phyloP scores from a whole-genome alignment of 352 stramenopile genomes.

The Phytopythium sindhum region DNA sequence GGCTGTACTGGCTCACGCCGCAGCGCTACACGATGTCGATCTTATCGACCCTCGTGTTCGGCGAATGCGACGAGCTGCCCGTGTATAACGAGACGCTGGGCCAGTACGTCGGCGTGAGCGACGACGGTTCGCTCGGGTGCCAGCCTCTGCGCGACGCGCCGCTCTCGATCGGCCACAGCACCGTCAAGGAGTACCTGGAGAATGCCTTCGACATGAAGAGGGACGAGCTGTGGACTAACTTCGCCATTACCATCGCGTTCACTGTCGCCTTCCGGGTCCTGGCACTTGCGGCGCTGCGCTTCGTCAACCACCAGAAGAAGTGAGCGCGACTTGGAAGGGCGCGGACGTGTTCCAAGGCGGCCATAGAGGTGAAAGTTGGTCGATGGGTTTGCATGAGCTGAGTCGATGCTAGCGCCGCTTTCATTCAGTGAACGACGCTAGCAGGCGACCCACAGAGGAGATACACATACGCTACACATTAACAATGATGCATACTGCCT shows the following conservation, averaged over 20 bases:
- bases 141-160: conserved; percentile 31
- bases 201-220: conserved; percentile 48
- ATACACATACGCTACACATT: no score
- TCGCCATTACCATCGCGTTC: conserved; percentile 37
- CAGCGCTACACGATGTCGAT: conserved; percentile 38
- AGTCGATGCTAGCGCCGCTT: background rate
- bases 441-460: no score
- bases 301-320: conserved; percentile 57
- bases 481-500: background rate
- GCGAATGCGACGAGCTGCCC: conserved; percentile 35
- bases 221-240: conserved; percentile 50
- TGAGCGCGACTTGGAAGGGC: background rate
- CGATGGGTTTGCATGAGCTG: background rate
- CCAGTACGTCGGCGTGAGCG: conserved; percentile 18
- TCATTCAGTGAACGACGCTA: no score
- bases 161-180: conserved; percentile 27
- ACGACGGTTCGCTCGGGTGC: conserved; percentile 29
- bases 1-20: conserved; percentile 38
- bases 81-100: conserved; percentile 20
- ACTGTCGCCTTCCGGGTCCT: conserved; percentile 48
- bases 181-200: conserved; percentile 55
- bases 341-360: no score
- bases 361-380: background rate
- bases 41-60: conserved; percentile 32
- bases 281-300: conserved; percentile 44